Base-by-base conservation (phyloP, 306 rosid genomes). In the Boehmeria nivea region DNA sequence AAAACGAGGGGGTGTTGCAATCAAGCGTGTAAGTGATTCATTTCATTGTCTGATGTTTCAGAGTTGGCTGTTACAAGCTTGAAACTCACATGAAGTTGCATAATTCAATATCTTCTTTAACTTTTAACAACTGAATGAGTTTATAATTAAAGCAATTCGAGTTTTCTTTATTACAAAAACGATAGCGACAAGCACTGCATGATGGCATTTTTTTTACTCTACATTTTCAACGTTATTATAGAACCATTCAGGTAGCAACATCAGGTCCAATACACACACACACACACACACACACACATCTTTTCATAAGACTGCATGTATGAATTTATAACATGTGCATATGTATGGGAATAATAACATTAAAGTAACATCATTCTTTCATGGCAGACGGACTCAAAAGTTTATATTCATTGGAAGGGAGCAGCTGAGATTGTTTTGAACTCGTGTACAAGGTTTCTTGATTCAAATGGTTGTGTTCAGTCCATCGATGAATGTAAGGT, bases 351-450 rank as follows among this genome's bases (percentile, higher is more conserved):
- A 59, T 66, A 34, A 59, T 67, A 38, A n/a, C n/a, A n/a, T n/a
- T n/a, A n/a, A n/a, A n/a, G n/a, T n/a, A n/a, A 31, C 57, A 54
- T 45, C 34, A n/a, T 39, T 52, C 51, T 71, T 52, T 80, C 46
- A 10, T 53, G 71, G 69, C 76, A 91, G 99, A 67, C 4, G 56
- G 79, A 81, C 64, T 76, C 87, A 57, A 58, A 60, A 75, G 89
- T 83, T 59, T 85, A 83, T 67, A 75, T 91, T 66, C 95, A 91
- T 57, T 91, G 99, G 99, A 91, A 91, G 70, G 99, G 99, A 63
- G 99, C 99, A 36, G 99, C 96, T 13, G 99, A 91, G 78, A 83
- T 91, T 48, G 83, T 91, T 51, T 59, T 91, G 43, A 74, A 78
- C 55, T 50, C 95, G 8, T 91, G 99, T 53, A 69, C 79, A 6